A percentile compares a stretch with the other conserved stretches of the same genome.
These are phyloP conservation scores for Verticillium longisporum DNA, from an alignment of 2,329 filamentous ascomycete genomes.

Conservation along the genomic window DNA sequence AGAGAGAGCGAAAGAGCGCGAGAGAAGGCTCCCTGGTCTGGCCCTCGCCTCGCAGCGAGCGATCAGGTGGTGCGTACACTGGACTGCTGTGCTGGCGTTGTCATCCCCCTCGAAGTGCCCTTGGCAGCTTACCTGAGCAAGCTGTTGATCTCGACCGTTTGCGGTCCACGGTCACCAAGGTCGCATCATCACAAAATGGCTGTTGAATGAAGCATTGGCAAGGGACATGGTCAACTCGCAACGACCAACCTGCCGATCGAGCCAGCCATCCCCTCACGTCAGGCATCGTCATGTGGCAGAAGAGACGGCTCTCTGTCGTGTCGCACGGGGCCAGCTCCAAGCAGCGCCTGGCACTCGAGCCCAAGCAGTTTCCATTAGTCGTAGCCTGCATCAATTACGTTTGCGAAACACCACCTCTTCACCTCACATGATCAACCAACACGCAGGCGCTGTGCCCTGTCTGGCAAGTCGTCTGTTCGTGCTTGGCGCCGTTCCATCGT, in stretches of 20 bases:
- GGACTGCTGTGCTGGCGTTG: too few species aligned
- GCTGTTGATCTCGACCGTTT: too few species aligned
- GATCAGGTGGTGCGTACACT: too few species aligned
- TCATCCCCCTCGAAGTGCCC: too few species aligned
- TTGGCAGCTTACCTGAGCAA: too few species aligned
- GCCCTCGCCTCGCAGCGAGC: too few species aligned
- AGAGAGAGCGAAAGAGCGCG: too few species aligned
- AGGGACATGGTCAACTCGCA: neutral
- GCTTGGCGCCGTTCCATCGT: slow-evolving; percentile 15
- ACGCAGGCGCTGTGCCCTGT: neutral
- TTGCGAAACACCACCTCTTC: slow-evolving; percentile 13
- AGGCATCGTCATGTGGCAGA: neutral
- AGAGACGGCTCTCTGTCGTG: neutral
- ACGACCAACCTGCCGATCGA: neutral
- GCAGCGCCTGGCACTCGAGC: neutral
- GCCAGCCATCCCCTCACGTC: neutral
- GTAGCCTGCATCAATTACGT: slow-evolving; percentile 18
- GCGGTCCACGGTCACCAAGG: too few species aligned
- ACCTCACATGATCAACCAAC: slow-evolving; percentile 10
- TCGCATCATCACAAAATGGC: neutral
- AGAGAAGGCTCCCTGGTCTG: too few species aligned
- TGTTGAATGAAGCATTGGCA: neutral
- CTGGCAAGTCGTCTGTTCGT: neutral
- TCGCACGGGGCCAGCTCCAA: neutral
- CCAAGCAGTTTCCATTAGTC: slow-evolving; percentile 9